Evolutionary conservation across 306 rosid genomes (phyloP), one percentile per base, ranked within the genome.

Genomic region (Medicago arabica): DNA sequence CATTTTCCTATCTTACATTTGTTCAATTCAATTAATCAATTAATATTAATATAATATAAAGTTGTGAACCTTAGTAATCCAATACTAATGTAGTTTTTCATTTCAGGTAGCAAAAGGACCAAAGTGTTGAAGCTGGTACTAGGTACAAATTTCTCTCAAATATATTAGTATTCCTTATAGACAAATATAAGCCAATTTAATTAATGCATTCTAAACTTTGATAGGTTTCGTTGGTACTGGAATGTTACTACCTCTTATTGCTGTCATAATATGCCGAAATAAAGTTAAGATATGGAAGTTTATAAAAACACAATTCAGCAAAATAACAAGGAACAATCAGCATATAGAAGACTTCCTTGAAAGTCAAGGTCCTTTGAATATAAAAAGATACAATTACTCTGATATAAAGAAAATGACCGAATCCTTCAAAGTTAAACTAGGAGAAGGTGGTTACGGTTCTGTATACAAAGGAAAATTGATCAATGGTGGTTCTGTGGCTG

Each of bases 391-490:
- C 43, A 80, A 15, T 38, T 86, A 43, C 80, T 74, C 71, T 1
- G 85, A 79, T 23, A 16, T 88, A 15, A 82, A 74, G 72, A 83
- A 79, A 70, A 86, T 88, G 63, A 88, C 88, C 1, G 13, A 82
- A 12, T 82, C 83, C 39, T 88, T 86, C 63, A 55, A 72, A 75
- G 59, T 80, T 9, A 86, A 86, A 61, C 19, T 86, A 3, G 90
- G 90, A 15, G 53, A 80, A 80, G 92, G 90, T n/a, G 87, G 90
- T 72, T 88, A 72, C 61, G 90, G 86, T 41, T 82, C 70, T 51
- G 91, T 83, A 0, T 88, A 81, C 74, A 81, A 73, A 83, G 89
- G 91, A 28, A 75, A 77, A 49, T 39, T 88, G 28, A 51, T 2
- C 6, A 55, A 68, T 34, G 81, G 63, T 17, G 12, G 40, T 46